Evolutionary conservation across 1,284 basidiomycete genomes (phyloP), one percentile per base, ranked within the genome.

Genomic region (Waitea zeae): DNA sequence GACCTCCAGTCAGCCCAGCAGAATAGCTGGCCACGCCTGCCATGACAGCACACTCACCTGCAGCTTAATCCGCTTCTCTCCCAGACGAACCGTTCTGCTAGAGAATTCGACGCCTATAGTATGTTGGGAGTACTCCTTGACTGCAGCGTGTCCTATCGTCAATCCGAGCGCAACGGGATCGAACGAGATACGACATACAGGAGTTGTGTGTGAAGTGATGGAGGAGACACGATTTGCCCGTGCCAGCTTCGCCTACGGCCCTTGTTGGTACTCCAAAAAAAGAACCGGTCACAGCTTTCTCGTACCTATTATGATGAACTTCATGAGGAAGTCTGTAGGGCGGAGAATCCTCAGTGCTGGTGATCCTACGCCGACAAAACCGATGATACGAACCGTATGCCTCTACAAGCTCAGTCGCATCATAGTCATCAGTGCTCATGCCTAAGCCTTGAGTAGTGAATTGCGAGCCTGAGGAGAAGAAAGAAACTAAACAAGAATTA

Each of bases 81-180:
- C 89, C 31, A 95, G 67, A 46, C 78, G 78, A 35, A 95, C 70
- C 1, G 86, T 87, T 40, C 87, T 64, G 51, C 84, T 89, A 6
- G 86, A 88, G 52, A 95, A 93, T 49, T 93, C 90, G 20, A 95
- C 89, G 9, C 92, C 93, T 41, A 98, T 97, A 11, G 93, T 98
- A 53, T 98, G 93, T 54, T 92, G 82, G 1, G 90, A 90, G 49
- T 93, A 82, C 46, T 90, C 83, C 58, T 93, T 95, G 69, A 93
- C 90, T 95, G 52, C 5, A 29, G 34, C 33, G 32, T 20, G 30
- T 17, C 39, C 41, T 12, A 42, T 38, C 39, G 14, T 31, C 31
- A 15, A 36, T 19, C 28, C 34, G 12, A 32, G 31, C 27, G 34
- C 28, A 26, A 28, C 14, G 17, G 7, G 13, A 20, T 20, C 17